These are phyloP conservation scores for Globisporangium camurandrum DNA, from an alignment of 352 stramenopile species.

Conservation along the genomic window DNA sequence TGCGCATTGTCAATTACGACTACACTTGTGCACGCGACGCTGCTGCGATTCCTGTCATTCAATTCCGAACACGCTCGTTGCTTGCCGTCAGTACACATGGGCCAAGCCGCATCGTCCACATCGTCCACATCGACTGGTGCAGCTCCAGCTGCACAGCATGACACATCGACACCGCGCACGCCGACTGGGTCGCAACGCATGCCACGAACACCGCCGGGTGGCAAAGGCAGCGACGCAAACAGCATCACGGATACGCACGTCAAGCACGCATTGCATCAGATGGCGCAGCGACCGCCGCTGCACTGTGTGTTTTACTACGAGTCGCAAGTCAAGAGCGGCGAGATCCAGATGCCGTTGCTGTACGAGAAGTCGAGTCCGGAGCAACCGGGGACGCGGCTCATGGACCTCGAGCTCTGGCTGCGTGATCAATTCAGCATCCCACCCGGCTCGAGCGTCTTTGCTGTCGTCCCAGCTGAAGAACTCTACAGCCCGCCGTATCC, in stretches of 20 bases:
- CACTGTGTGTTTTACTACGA: slow-evolving; percentile 75
- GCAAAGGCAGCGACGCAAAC: background rate
- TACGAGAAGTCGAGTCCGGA: slow-evolving; percentile 31
- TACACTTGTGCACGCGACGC: too few species aligned
- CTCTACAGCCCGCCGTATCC: slow-evolving; percentile 72
- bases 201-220: background rate
- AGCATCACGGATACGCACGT: slow-evolving; percentile 1
- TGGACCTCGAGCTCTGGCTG: slow-evolving; percentile 74
- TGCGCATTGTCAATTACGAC: too few species aligned
- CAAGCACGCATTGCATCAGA: slow-evolving; percentile 11
- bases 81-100: too few species aligned
- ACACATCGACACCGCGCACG: background rate
- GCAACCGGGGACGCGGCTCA: slow-evolving; percentile 37
- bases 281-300: slow-evolving; percentile 37
- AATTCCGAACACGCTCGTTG: too few species aligned
- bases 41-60: too few species aligned
- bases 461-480: slow-evolving; percentile 62
- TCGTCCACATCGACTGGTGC: background rate
- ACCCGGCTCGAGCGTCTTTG: slow-evolving; percentile 56
- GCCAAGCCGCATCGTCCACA: background rate
- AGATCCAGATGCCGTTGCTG: slow-evolving; percentile 59
- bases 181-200: background rate
- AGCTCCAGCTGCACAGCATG: background rate
- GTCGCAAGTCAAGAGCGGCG: slow-evolving; percentile 26
- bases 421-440: slow-evolving; percentile 52